Percentiles rank a stretch among this genome's conserved stretches.
Evolutionary conservation across 2,329 filamentous ascomycete species (phyloP).

Genomic region (Neonectria coccinea): DNA sequence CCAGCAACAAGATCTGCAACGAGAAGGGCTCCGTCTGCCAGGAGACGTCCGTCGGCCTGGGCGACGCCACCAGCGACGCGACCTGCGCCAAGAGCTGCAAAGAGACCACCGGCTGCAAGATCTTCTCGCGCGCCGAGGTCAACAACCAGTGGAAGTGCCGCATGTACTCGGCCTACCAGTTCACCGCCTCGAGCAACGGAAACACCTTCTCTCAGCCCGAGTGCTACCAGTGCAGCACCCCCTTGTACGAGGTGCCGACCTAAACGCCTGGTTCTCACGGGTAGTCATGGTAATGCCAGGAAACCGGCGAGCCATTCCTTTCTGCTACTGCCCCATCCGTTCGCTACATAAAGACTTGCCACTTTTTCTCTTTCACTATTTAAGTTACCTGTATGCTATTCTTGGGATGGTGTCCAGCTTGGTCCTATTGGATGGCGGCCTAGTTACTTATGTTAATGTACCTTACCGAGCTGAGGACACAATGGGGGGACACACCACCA

Average conservation of each 20-base stretch:
- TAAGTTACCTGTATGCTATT: not conserved
- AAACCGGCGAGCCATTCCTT: not conserved
- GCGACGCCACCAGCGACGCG: constrained; percentile 3
- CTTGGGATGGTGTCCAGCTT: not conserved
- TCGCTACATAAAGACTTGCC: not conserved
- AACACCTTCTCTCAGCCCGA: not conserved
- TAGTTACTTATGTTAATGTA: not conserved
- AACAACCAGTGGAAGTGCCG: not conserved
- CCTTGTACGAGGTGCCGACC: not conserved
- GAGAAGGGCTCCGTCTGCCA: constrained; percentile 3
- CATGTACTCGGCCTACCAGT: constrained; percentile 5
- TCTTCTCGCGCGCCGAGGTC: constrained; percentile 3
- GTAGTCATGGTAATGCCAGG: not conserved
- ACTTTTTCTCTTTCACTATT: not conserved
- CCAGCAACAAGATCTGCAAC: not conserved
- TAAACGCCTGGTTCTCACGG: not conserved
- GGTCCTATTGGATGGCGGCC: not conserved
- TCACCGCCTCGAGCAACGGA: not conserved
- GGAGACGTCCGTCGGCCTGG: not conserved
- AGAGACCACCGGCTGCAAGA: not conserved
- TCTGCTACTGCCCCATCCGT: constrained; percentile 1
- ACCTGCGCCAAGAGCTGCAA: constrained; percentile 6
- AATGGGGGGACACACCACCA: not conserved
- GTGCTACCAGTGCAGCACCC: not conserved
- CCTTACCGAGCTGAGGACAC: not conserved